Base-by-base conservation (phyloP, 1,139 yeast genomes). In the Debaryomyces sp. region DNA sequence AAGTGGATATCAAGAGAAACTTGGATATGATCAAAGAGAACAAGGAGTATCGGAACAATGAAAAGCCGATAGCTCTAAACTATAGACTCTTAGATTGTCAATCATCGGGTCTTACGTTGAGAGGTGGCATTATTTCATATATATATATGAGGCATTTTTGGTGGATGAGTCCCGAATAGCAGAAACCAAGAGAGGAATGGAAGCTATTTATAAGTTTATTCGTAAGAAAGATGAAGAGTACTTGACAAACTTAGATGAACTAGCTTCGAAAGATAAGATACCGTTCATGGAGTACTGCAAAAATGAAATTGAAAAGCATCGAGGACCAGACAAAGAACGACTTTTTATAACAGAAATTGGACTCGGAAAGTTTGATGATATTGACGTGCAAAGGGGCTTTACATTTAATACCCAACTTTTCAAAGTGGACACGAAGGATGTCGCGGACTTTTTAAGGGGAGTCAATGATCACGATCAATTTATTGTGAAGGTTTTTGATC, bases 31-130 rank as follows among this genome's bases (percentile, higher is more conserved):
- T 38, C 26, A 37, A 23, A 2, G 17, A 15, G 17, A 15, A 2
- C 2, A 15, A 15, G 2, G 17, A 15, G 26, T 12, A 29, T 29
- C 29, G 22, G 17, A 15, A 15, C 2, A 2, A 15, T 15, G 17
- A 15, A 3, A 38, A 21, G 9, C 4, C 29, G 21, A 24, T 44
- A 9, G 42, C 46, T 7, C n/a, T 44, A 4, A 44, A 24, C 5
- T 44, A 44, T 13, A 44, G 29, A 37, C 5, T 44, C n/a, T 24
- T 29, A 13, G 37, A 44, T 30, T 44, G 42, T 24, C 46, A 44
- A 3, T 15, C 17, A 15, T 15, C 17, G 17, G 17, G 17, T 2
- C 17, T 15, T 15, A 15, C 17, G 2, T 15, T 15, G 17, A 15
- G 17, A 26, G 46, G 39, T 8, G 36, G 36, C 4, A 22, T 44